These are phyloP conservation scores for Nigrospora osmanthi DNA, from an alignment of 2,329 filamentous ascomycete genomes.

Conservation along the genomic window DNA sequence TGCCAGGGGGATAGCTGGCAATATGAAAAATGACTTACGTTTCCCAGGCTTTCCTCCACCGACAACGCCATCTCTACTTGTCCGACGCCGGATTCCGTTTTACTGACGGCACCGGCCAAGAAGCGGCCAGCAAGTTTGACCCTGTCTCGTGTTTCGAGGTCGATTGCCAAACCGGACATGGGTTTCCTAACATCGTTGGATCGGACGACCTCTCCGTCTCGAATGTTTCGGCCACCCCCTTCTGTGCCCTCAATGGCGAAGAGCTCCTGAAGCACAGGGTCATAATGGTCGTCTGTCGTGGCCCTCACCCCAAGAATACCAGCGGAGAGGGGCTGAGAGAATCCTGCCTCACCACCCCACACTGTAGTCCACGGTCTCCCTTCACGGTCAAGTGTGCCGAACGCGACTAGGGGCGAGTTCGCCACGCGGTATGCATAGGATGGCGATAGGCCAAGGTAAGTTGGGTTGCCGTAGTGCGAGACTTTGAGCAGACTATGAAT, in stretches of 20 bases:
- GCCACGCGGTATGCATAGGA: conserved; percentile 54
- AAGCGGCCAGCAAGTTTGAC: conserved; percentile 68
- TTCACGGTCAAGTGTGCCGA: conserved; percentile 62
- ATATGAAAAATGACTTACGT: conserved; percentile 22
- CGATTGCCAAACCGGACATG: conserved; percentile 47
- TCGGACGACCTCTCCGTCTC: conserved; percentile 16
- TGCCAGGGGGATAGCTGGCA: no score
- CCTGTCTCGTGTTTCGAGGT: conserved; percentile 59
- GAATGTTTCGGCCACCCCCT: conserved; percentile 22
- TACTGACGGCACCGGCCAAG: conserved; percentile 53
- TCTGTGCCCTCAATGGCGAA: conserved; percentile 40
- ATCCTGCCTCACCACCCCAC: conserved; percentile 67
- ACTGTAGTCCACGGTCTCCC: conserved; percentile 68
- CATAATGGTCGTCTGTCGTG: conserved; percentile 50
- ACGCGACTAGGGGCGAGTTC: conserved; percentile 58
- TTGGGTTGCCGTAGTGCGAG: conserved; percentile 57
- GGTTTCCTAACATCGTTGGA: conserved; percentile 27
- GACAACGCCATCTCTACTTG: conserved; percentile 53
- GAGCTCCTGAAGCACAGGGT: conserved; percentile 63
- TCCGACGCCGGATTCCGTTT: conserved; percentile 14
- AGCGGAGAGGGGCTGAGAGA: conserved; percentile 54
- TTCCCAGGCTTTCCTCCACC: conserved; percentile 68
- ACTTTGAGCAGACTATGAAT: conserved; percentile 57
- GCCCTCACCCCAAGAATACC: conserved; percentile 57
- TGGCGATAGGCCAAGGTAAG: conserved; percentile 51